Evolutionary conservation across 2,329 filamentous ascomycete genomes (phyloP).

Genomic region (Beauveria sp.): DNA sequence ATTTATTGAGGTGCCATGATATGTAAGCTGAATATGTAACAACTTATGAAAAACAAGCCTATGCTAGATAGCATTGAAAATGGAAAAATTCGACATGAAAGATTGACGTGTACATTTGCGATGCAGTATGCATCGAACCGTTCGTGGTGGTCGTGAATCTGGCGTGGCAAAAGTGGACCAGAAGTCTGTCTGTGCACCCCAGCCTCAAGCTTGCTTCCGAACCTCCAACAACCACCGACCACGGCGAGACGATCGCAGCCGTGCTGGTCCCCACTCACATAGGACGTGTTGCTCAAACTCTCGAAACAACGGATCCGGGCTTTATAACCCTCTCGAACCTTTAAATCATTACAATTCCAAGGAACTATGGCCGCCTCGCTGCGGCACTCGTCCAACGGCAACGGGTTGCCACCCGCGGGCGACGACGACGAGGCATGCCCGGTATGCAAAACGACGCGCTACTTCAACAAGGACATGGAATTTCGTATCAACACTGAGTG

Average conservation of each 20-base stretch:
- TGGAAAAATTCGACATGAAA: too few species aligned
- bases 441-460: constrained; percentile 93
- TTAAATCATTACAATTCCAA: background rate
- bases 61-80: too few species aligned
- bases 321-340: background rate
- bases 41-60: too few species aligned
- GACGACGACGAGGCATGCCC: constrained; percentile 70
- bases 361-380: constrained; percentile 9
- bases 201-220: background rate
- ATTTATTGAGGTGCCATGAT: too few species aligned
- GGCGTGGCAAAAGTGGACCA: background rate
- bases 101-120: too few species aligned
- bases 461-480: constrained; percentile 87
- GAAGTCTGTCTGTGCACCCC: background rate
- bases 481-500: constrained; percentile 98
- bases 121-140: background rate
- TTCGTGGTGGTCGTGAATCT: background rate
- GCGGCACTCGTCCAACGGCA: constrained; percentile 3
- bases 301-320: background rate
- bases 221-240: background rate
- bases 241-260: background rate
- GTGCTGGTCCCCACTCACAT: background rate
- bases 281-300: background rate
- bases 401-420: constrained; percentile 13
- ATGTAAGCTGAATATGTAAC: too few species aligned